Base-by-base conservation (phyloP, 805 yeast species). In the Lipomyces sp. region DNA sequence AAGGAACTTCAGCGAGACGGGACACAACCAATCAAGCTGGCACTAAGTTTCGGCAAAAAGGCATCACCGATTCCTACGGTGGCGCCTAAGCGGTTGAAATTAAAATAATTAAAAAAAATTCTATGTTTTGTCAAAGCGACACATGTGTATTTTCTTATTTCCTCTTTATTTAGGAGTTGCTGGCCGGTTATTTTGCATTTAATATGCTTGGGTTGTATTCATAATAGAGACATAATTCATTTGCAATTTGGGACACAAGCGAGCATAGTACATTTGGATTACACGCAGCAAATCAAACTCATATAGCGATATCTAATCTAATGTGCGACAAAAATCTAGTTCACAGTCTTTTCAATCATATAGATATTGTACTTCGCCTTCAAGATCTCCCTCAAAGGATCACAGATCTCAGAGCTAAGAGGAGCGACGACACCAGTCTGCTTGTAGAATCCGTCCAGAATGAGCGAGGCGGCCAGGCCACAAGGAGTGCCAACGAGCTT, bases 401-500 rank as follows among this genome's bases (percentile, higher is more conserved):
- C 88, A 79, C 92, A 92, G 77, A 92, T 86, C 77, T 91, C 95
- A 71, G 96, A 89, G 69, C 92, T 82, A 85, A 91, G 90, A 77
- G 99, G 99, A 63, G 98, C 98, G 73, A 87, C 84, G 77, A 95
- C 84, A 74, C 99, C 99, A 64, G 92, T 90, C 69, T 83, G 85
- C 59, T 60, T 67, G 75, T 87, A 84, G 65, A 88, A 86, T 72
- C 97, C 97, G 73, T 90, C 86, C 75, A 95, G 84, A 70, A 95
- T 90, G 80, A 90, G 89, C 81, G 87, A 86, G 66, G 90, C 84
- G 37, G 98, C 99, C 78, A 95, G 96, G 63, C 97, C 97, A 82
- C 97, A 94, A 73, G 99, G 99, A 71, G 92, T 94, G 83, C 99
- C 99, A 64, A 95, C 99, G 71, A 91, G 86, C 79, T 94, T 93